phyloP scores from a whole-genome alignment of 331 rosid species.

The Saraca asoca region DNA sequence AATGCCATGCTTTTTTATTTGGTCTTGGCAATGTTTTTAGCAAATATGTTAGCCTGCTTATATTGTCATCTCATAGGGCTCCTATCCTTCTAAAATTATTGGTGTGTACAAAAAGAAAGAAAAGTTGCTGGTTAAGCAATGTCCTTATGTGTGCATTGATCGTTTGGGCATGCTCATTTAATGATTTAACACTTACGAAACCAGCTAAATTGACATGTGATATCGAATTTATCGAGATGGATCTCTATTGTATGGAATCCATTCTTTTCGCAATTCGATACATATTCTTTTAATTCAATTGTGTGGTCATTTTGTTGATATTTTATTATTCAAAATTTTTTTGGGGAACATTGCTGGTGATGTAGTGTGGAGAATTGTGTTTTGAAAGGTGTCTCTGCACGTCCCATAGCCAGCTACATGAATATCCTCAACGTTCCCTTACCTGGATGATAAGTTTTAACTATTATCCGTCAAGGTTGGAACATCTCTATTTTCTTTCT shows the following conservation, averaged over 20 bases:
- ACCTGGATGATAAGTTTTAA: slow-evolving; percentile 32
- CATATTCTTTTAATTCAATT: neutral
- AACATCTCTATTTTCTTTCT: slow-evolving; percentile 3
- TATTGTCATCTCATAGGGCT: neutral
- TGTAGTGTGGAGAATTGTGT: slow-evolving; percentile 42
- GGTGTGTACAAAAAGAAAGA: neutral
- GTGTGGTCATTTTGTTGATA: neutral
- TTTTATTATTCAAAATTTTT: neutral
- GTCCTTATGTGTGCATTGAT: slow-evolving; percentile 29
- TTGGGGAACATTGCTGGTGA: slow-evolving; percentile 41
- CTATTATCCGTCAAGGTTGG: slow-evolving; percentile 52
- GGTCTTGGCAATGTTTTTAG: too few species aligned
- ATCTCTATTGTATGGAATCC: slow-evolving; percentile 36
- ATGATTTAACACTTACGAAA: slow-evolving; percentile 29
- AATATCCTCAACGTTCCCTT: slow-evolving; percentile 36
- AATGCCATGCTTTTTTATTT: neutral
- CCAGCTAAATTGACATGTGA: slow-evolving; percentile 42
- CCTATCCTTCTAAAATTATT: neutral
- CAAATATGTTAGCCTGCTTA: neutral
- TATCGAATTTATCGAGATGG: slow-evolving; percentile 42
- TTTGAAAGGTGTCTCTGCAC: slow-evolving; percentile 38
- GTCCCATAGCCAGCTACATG: slow-evolving; percentile 56
- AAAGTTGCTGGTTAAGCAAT: slow-evolving; percentile 40
- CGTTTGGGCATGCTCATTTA: neutral
- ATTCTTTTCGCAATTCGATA: slow-evolving; percentile 43